Evolutionary conservation across 352 stramenopile species (phyloP), one percentile per base, ranked within the genome.

Genomic region (Globisporangium megalacanthum): DNA sequence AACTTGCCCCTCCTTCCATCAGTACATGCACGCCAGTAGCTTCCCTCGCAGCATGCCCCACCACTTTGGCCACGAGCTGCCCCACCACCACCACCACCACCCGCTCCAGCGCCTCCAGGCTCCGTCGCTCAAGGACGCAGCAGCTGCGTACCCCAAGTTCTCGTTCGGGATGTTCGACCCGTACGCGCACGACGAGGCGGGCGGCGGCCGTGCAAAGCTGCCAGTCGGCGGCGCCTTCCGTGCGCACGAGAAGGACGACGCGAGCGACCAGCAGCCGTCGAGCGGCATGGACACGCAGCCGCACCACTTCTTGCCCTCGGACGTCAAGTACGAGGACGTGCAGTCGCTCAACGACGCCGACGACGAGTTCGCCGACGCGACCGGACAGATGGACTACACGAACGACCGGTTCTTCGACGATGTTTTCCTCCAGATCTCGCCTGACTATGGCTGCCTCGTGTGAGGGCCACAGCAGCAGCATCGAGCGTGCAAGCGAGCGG

Each of bases 401-500:
- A 88, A 72, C 51, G 79, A 89, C 39, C 70, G 73, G 45, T 88
- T 87, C 66, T 88, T 86, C 59, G 79, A 86, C 67, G 73, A 92
- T 51, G 73, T 92, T 17, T 89, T 88, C 56, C 64, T 89, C 31
- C 81, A 92, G 52, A 88, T 88, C 56, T 88, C 79, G 15, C 79
- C 81, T 0, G 75, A 89, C 60, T 88, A 86, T 31, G 80, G 76
- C 52, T 89, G 78, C 48, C 65, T 89, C 52, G 78, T 88, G 33
- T 88, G 71, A 72, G n/a, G n/a, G n/a, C n/a, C n/a, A n/a, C n/a
- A n/a, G n/a, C n/a, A n/a, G n/a, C n/a, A n/a, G n/a, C n/a, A n/a
- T n/a, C n/a, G n/a, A n/a, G n/a, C n/a, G n/a, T n/a, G n/a, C n/a
- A n/a, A n/a, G n/a, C n/a, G n/a, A n/a, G n/a, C n/a, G n/a, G 5